Evolutionary conservation across 2,329 filamentous ascomycete genomes (phyloP), one percentile per base, ranked within the genome.

Genomic region (Neobulgaria alba): DNA sequence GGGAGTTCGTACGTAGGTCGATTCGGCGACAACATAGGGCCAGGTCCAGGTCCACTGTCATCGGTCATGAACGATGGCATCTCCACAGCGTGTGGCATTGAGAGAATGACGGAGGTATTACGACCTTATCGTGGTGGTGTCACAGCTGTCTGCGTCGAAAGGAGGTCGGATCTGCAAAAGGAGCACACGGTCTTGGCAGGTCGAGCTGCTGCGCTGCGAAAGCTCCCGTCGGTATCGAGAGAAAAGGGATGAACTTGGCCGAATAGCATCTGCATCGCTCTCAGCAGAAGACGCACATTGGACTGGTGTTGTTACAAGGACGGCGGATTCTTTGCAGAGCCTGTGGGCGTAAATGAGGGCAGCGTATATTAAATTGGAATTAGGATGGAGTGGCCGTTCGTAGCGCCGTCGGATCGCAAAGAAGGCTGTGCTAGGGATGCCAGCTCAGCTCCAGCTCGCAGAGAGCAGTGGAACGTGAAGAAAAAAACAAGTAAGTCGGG

Each of bases 11-110:
- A 53, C 15, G 46, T 50, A 16, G 50, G 46, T 14, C 54, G 51
- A 45, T 40, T 56, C 38, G 54, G 45, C 38, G 56, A 53, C 36
- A 51, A 46, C 47, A 52, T 51, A 26, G 45, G 51, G 7, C 23
- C 23, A 26, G 12, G 23, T 26, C 23, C 23, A 7, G 23, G 23
- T 41, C 52, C 57, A 41, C 54, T 51, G 50, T 67, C 60, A 56
- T 68, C 67, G 56, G 65, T 60, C 57, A 68, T 58, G 58, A 69
- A 63, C 50, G 66, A 66, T 60, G 71, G 68, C 71, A 74, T 74
- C 48, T 67, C 66, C 57, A 66, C 54, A 47, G 57, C 58, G 59
- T 66, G 60, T 57, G 65, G 61, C 63, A 67, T 64, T 53, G 48
- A 46, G 47, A 46, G 38, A 36, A 36, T 41, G 43, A 42, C 41